Conservation (phyloP, 164 flowering plant genomes). For the Vitis labrusca region DNA sequence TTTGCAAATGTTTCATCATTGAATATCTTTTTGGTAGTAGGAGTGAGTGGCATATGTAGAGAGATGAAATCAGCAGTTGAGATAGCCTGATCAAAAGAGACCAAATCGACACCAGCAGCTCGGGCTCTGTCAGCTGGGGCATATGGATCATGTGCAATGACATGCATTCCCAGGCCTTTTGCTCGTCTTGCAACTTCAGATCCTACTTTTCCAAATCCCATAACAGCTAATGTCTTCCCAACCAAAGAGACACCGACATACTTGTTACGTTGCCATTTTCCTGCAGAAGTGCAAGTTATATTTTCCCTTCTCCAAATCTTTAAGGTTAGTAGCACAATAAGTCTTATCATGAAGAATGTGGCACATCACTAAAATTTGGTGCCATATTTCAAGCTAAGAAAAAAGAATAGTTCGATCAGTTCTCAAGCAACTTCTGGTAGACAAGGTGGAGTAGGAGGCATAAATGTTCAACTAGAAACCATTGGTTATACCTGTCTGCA, state of each 20-base stretch:
- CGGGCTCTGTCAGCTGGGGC: slow-evolving; percentile 64
- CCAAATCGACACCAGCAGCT: slow-evolving; percentile 58
- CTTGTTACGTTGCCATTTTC: slow-evolving; percentile 60
- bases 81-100: slow-evolving; percentile 55
- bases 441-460: too few species aligned
- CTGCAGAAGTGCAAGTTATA: slow-evolving; percentile 20
- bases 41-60: slow-evolving; percentile 65
- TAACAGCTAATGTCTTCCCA: slow-evolving; percentile 55
- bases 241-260: slow-evolving; percentile 65
- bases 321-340: too few species aligned
- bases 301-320: too few species aligned
- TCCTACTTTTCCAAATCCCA: slow-evolving; percentile 68
- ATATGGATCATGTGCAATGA: slow-evolving; percentile 64
- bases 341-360: too few species aligned
- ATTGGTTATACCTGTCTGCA: too few species aligned
- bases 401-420: too few species aligned
- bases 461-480: too few species aligned
- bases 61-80: slow-evolving; percentile 61
- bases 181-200: slow-evolving; percentile 58
- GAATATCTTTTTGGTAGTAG: slow-evolving; percentile 44
- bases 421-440: too few species aligned
- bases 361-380: too few species aligned
- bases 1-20: slow-evolving; percentile 49
- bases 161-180: slow-evolving; percentile 65
- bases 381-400: too few species aligned